Percentiles rank a stretch among this genome's conserved stretches.
phyloP scores from a whole-genome alignment of 2,329 filamentous ascomycete species.

The Neoascochyta sp. region DNA sequence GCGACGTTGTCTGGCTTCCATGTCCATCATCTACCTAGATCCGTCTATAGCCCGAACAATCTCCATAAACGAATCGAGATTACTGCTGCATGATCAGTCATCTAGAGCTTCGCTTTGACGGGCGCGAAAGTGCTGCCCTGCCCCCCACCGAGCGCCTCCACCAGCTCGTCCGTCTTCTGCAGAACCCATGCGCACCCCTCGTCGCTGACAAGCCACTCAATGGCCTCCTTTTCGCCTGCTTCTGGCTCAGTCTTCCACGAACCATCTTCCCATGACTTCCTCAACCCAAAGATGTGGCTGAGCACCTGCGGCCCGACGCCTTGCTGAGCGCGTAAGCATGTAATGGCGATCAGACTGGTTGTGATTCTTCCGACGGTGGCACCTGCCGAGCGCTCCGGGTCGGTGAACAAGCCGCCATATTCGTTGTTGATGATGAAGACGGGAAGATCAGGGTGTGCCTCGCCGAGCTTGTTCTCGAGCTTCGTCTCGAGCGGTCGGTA shows the following conservation, averaged over 20 bases:
- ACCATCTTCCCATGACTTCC: conserved; percentile 71
- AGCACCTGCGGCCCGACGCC: conserved; percentile 79
- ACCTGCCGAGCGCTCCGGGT: conserved; percentile 53
- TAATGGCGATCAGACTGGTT: conserved; percentile 69
- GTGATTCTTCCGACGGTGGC: conserved; percentile 64
- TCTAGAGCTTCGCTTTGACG: conserved; percentile 27
- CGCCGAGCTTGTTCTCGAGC: conserved; percentile 65
- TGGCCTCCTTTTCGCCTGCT: conserved; percentile 51
- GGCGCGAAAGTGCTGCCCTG: conserved; percentile 31
- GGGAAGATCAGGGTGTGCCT: conserved; percentile 76
- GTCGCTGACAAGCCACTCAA: conserved; percentile 60
- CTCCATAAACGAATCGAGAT: too few relatives aligned
- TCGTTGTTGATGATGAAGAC: conserved; percentile 73
- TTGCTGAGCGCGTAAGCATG: conserved; percentile 72
- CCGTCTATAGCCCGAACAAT: too few relatives aligned
- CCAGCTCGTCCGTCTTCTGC: conserved; percentile 58
- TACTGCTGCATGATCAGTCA: too few relatives aligned
- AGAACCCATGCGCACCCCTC: conserved; percentile 64
- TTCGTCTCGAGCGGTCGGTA: conserved; percentile 73
- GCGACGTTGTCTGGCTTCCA: too few relatives aligned
- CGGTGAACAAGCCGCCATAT: conserved; percentile 69
- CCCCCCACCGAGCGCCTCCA: conserved; percentile 38
- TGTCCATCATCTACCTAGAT: too few relatives aligned
- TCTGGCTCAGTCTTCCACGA: conserved; percentile 48
- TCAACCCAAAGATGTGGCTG: conserved; percentile 75